Evolutionary conservation across 2,329 filamentous ascomycete species (phyloP), one percentile per base, ranked within the genome.

Genomic region (Orbilia brochopaga): DNA sequence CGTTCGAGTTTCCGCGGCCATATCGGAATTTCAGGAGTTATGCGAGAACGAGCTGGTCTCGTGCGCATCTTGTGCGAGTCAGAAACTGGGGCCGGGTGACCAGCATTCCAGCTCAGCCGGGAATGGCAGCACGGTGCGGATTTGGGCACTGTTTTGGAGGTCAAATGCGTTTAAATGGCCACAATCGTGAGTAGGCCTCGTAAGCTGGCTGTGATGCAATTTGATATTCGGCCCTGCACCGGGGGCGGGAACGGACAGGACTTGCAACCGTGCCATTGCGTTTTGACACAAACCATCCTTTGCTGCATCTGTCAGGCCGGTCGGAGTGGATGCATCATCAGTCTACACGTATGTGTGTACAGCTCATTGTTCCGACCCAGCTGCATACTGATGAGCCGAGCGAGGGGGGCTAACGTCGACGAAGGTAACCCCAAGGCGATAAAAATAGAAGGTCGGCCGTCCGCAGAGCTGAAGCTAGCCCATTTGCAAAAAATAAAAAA

Each of bases 261-360:
- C 66, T 61, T 70, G 66, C 21, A 24, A 70, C 46, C 46, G 66
- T 70, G 19, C 42, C 58, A 59, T 61, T 64, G 51, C 52, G 61
- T 65, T 65, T n/a, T 65, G 44, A 50, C 61, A 24, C 19, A 23
- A n/a, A 30, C 46, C 19, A 13, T 64, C 60, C 50, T n/a, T 72
- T 50, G 55, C 60, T 61, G 67, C 60, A 61, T 53, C 50, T 60
- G 59, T 65, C 60, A 72, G 64, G 44, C 23, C 30, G 21, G 27
- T 3, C 40, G 17, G 37, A 35, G 27, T 13, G 10, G 11, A 17
- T 21, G 37, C 35, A 27, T 1, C 8, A 30, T 40, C 10, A 4
- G 23, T 27, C 32, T 2, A 32, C 40, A 35, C 23, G n/a, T n/a
- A n/a, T n/a, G n/a, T n/a, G n/a, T n/a, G n/a, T 44, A 32, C 37